phyloP scores from a whole-genome alignment of 768 basidiomycete species.

The Sarcodon aspratus region DNA sequence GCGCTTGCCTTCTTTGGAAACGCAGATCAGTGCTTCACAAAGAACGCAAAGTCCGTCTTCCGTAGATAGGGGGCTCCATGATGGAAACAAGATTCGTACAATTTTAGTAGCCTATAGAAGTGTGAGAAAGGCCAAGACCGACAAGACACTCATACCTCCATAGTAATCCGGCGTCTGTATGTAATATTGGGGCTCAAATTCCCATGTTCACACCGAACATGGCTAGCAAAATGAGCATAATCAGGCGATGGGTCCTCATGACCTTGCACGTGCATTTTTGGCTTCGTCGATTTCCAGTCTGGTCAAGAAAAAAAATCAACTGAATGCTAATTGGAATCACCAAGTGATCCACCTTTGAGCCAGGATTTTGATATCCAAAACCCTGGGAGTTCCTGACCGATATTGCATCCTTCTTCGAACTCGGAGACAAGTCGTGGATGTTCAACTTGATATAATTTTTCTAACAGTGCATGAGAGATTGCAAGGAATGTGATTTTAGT shows the following conservation, averaged over 20 bases:
- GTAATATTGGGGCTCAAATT: constrained; percentile 41
- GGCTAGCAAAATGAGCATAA: constrained; percentile 35
- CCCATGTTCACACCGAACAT: constrained; percentile 69
- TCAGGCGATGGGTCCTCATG: constrained; percentile 61
- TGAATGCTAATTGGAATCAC: not conserved
- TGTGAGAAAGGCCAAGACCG: not conserved
- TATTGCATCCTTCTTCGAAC: constrained; percentile 43
- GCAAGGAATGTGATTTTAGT: not conserved
- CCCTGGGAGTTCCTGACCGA: constrained; percentile 28
- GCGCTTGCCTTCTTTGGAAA: constrained; percentile 49
- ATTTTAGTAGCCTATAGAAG: constrained; percentile 39
- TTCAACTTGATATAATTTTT: constrained; percentile 55
- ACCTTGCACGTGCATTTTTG: constrained; percentile 60
- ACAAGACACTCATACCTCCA: constrained; percentile 29
- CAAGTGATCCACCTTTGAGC: constrained; percentile 46
- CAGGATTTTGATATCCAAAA: constrained; percentile 75
- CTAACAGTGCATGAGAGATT: constrained; percentile 22
- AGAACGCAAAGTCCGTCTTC: constrained; percentile 43
- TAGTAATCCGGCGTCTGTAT: constrained; percentile 51
- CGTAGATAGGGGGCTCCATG: constrained; percentile 47
- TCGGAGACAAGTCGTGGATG: constrained; percentile 50
- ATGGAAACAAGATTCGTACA: constrained; percentile 47
- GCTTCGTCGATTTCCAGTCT: constrained; percentile 69
- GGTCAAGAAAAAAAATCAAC: not conserved
- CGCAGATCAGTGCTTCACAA: constrained; percentile 48